Evolutionary conservation across 139 green algal genomes (phyloP).

Genomic region (Volvox africanus): DNA sequence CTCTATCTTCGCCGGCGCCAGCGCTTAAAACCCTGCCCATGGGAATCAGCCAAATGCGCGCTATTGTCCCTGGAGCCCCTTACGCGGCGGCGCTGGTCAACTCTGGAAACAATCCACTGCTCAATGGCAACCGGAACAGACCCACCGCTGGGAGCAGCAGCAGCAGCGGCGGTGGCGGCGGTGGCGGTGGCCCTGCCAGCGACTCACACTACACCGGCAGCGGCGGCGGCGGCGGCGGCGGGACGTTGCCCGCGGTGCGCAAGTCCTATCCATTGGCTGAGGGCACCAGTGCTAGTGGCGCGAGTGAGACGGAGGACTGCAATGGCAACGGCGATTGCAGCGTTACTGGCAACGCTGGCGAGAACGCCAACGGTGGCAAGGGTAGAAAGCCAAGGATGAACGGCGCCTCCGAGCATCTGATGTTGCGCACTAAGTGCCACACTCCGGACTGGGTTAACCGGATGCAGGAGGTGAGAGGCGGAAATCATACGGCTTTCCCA

Average conservation of each 20-base stretch:
- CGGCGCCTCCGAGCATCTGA: not conserved
- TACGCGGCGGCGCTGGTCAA: not conserved
- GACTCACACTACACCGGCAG: not conserved
- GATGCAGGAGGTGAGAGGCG: conserved; percentile 35
- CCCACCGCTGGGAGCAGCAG: not conserved
- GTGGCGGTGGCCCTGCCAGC: no score
- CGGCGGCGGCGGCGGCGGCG: no score
- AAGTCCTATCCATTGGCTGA: not conserved
- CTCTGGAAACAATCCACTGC: conserved; percentile 4
- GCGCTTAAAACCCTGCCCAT: not conserved
- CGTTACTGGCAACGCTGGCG: not conserved
- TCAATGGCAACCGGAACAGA: not conserved
- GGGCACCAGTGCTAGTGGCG: not conserved
- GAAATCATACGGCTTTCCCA: no score
- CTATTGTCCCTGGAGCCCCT: not conserved
- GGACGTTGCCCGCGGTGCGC: not conserved
- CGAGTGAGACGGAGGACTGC: not conserved
- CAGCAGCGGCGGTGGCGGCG: not conserved
- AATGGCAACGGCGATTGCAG: not conserved
- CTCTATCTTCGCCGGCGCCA: not conserved
- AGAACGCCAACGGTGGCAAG: not conserved
- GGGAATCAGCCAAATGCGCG: not conserved
- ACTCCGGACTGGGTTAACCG: conserved; percentile 30
- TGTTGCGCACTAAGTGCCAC: not conserved
- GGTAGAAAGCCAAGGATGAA: not conserved